These are phyloP conservation scores for Saccharomycopsis capsularis DNA, from an alignment of 805 yeast species.

Conservation along the genomic window DNA sequence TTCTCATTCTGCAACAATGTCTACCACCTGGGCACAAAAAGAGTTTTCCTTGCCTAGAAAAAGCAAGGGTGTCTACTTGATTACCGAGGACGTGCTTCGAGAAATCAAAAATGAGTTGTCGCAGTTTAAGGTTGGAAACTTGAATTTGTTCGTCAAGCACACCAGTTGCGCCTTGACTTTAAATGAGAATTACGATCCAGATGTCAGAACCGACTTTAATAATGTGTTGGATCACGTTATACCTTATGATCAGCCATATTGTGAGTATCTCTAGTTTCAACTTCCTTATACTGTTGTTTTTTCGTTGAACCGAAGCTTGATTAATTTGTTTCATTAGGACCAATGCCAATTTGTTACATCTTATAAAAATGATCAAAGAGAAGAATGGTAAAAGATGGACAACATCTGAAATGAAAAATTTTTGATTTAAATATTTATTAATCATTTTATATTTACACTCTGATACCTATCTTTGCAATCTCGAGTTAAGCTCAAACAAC, in stretches of 20 bases:
- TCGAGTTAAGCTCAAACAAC: too few relatives aligned
- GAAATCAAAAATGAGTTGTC: slow-evolving; percentile 50
- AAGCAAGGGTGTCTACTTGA: slow-evolving; percentile 52
- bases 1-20: background rate
- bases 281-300: background rate
- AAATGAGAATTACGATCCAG: slow-evolving; percentile 77
- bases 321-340: background rate
- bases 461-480: too few relatives aligned
- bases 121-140: slow-evolving; percentile 52
- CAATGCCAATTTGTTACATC: background rate
- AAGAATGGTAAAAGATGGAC: too few relatives aligned
- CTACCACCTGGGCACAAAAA: slow-evolving; percentile 12
- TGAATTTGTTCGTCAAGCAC: slow-evolving; percentile 67
- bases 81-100: slow-evolving; percentile 55
- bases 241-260: slow-evolving; percentile 43
- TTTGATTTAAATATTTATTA: background rate
- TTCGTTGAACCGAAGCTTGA: too few relatives aligned
- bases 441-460: background rate
- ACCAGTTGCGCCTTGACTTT: slow-evolving; percentile 73
- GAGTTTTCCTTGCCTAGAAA: slow-evolving; percentile 15
- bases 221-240: slow-evolving; percentile 55
- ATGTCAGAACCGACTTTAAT: slow-evolving; percentile 64
- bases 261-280: slow-evolving; percentile 10
- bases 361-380: background rate
- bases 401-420: too few relatives aligned